Percentiles rank a stretch among this genome's conserved stretches.
Conservation (phyloP, 2,329 filamentous ascomycete species). For the Phaeosphaeriaceae sp. region DNA sequence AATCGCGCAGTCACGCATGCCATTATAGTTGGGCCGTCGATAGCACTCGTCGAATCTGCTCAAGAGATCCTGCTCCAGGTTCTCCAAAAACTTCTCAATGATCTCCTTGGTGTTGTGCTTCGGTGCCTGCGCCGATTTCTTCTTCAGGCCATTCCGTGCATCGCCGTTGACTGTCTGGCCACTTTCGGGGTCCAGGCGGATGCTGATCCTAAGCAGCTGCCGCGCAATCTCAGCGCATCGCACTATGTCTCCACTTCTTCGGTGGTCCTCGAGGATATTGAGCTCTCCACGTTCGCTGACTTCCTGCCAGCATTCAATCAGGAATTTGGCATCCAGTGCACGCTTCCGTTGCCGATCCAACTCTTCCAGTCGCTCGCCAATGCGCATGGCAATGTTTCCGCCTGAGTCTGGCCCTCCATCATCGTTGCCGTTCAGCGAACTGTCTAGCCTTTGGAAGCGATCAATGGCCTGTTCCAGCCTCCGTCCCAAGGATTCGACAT, state of each 20-base stretch:
- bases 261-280: conserved; percentile 85
- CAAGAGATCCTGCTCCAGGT: conserved; percentile 90
- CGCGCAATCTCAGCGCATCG: conserved; percentile 92
- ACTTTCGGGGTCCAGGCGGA: conserved; percentile 80
- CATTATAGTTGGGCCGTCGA: conserved; percentile 90
- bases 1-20: conserved; percentile 96
- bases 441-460: conserved; percentile 89
- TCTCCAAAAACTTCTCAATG: conserved; percentile 96
- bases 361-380: conserved; percentile 92
- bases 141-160: conserved; percentile 58
- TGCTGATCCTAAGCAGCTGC: conserved; percentile 92
- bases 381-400: conserved; percentile 91
- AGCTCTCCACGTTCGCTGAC: conserved; percentile 89
- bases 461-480: conserved; percentile 93
- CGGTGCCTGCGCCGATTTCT: conserved; percentile 43
- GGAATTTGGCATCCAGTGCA: conserved; percentile 90
- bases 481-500: conserved; percentile 82
- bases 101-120: conserved; percentile 78
- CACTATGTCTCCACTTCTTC: conserved; percentile 88
- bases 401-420: conserved; percentile 64
- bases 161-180: conserved; percentile 52
- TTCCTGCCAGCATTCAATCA: conserved; percentile 97
- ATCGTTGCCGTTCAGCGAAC: conserved; percentile 74
- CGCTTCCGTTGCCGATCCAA: conserved; percentile 89
- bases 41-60: conserved; percentile 99